Conservation (phyloP, 139 green algal species). For the Coelastrella sp. region DNA sequence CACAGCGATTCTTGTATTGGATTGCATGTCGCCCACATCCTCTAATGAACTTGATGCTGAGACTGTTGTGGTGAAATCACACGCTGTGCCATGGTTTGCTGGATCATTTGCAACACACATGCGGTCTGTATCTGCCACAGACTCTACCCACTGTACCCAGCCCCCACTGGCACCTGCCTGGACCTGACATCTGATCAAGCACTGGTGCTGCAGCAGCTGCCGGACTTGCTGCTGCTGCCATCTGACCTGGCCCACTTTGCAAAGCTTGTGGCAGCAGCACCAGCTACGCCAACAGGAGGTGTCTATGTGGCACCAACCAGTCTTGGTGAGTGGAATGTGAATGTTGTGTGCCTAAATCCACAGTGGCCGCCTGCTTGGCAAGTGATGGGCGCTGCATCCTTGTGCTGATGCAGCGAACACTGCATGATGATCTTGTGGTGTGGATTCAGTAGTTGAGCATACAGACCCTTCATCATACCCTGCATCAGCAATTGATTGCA, state of each 20-base stretch:
- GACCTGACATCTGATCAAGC: conserved; percentile 74
- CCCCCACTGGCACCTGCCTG: conserved; percentile 74
- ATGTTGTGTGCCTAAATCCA: too few relatives aligned
- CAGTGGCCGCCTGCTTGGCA: not conserved
- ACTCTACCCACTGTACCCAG: conserved; percentile 94
- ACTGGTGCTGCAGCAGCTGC: conserved; percentile 74
- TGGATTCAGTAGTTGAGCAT: too few relatives aligned
- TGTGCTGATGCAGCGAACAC: too few relatives aligned
- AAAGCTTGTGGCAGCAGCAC: conserved; percentile 69
- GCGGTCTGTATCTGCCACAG: conserved; percentile 48
- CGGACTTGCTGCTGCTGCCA: conserved; percentile 93
- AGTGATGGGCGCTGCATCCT: not conserved
- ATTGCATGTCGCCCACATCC: too few relatives aligned
- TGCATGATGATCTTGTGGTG: too few relatives aligned
- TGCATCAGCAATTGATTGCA: not conserved
- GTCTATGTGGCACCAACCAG: not conserved
- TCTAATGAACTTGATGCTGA: too few relatives aligned
- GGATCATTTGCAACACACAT: not conserved
- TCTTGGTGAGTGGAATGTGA: not conserved
- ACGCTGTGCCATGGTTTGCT: too few relatives aligned
- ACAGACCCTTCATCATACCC: too few relatives aligned
- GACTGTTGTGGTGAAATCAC: too few relatives aligned
- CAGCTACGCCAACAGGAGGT: not conserved
- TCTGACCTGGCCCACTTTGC: conserved; percentile 95
- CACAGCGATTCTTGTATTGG: too few relatives aligned